A percentile compares a stretch with the other conserved stretches of the same genome.
Conservation (phyloP, 352 stramenopile genomes). For the Pythium diclinum region DNA sequence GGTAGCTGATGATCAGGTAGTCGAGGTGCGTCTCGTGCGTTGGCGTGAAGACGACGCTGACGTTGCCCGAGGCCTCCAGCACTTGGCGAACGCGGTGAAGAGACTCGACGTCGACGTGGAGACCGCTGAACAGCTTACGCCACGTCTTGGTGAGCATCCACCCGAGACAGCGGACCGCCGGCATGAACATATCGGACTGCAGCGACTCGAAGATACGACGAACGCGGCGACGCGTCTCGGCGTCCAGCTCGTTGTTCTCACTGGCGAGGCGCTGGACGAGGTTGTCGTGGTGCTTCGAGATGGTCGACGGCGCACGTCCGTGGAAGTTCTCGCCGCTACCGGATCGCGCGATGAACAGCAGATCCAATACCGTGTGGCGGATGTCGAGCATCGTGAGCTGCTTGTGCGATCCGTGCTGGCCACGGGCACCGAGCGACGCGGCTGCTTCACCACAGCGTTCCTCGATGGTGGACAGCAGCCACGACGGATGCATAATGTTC, state of each 20-base stretch:
- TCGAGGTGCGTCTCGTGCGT: slow-evolving; percentile 90
- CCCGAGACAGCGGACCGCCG: slow-evolving; percentile 65
- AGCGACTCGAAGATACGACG: slow-evolving; percentile 59
- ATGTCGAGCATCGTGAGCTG: slow-evolving; percentile 42
- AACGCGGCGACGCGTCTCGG: slow-evolving; percentile 33
- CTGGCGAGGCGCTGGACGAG: slow-evolving; percentile 33
- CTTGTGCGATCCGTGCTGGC: slow-evolving; percentile 16
- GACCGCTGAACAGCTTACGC: slow-evolving; percentile 66
- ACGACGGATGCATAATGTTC: slow-evolving; percentile 73
- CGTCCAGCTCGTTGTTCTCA: slow-evolving; percentile 9
- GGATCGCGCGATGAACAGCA: slow-evolving; percentile 62
- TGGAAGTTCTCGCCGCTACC: slow-evolving; percentile 53
- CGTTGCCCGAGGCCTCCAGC: slow-evolving; percentile 41
- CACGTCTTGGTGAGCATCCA: slow-evolving; percentile 81
- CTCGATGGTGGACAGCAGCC: slow-evolving; percentile 68
- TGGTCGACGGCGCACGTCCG: slow-evolving; percentile 38
- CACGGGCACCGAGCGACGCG: slow-evolving; percentile 29
- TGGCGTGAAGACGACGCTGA: slow-evolving; percentile 80
- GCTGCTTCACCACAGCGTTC: slow-evolving; percentile 45
- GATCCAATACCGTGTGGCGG: slow-evolving; percentile 54
- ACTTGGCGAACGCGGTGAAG: slow-evolving; percentile 53
- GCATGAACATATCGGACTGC: slow-evolving; percentile 75
- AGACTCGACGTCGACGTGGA: slow-evolving; percentile 70
- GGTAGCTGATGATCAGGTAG: slow-evolving; percentile 89
- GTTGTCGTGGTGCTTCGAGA: slow-evolving; percentile 40